Evolutionary conservation across 768 basidiomycete genomes (phyloP).

Genomic region (Cantharellus anzutake): DNA sequence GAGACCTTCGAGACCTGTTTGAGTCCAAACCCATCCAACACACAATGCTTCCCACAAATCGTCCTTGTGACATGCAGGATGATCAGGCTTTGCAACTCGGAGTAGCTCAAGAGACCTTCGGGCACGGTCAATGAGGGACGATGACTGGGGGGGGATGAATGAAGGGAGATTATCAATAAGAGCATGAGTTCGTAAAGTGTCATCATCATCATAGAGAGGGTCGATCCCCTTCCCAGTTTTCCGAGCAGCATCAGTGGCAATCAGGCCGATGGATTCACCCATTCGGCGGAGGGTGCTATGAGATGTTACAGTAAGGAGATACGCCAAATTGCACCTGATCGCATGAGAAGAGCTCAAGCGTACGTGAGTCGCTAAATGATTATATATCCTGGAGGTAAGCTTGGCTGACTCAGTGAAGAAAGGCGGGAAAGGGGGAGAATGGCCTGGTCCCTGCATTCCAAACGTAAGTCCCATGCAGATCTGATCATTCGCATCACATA

Average conservation of each 20-base stretch:
- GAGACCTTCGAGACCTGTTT: conserved; percentile 26
- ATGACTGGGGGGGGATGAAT: conserved; percentile 38
- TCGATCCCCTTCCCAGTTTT: conserved; percentile 10
- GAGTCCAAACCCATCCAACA: conserved; percentile 42
- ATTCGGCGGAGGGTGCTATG: conserved; percentile 40
- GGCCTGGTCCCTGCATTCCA: background rate
- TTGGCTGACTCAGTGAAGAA: conserved; percentile 28
- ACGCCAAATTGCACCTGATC: conserved; percentile 40
- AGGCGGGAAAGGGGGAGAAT: conserved; percentile 17
- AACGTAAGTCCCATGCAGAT: conserved; percentile 6
- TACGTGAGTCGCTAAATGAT: conserved; percentile 32
- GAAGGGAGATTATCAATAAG: conserved; percentile 27
- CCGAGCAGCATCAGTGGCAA: conserved; percentile 14
- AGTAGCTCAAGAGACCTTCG: conserved; percentile 51
- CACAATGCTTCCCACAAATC: conserved; percentile 14
- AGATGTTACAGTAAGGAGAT: conserved; percentile 45
- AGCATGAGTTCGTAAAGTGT: conserved; percentile 13
- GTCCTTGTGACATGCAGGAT: conserved; percentile 23
- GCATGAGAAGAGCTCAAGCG: conserved; percentile 30
- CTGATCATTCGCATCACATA: conserved; percentile 15
- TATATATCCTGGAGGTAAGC: conserved; percentile 44
- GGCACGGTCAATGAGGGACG: conserved; percentile 39
- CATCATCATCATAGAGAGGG: conserved; percentile 20
- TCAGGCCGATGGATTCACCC: conserved; percentile 38
- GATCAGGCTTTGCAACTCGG: conserved; percentile 41